Base-by-base conservation (phyloP, 2,329 filamentous ascomycete genomes). In the Cladophialophora psammophila region DNA sequence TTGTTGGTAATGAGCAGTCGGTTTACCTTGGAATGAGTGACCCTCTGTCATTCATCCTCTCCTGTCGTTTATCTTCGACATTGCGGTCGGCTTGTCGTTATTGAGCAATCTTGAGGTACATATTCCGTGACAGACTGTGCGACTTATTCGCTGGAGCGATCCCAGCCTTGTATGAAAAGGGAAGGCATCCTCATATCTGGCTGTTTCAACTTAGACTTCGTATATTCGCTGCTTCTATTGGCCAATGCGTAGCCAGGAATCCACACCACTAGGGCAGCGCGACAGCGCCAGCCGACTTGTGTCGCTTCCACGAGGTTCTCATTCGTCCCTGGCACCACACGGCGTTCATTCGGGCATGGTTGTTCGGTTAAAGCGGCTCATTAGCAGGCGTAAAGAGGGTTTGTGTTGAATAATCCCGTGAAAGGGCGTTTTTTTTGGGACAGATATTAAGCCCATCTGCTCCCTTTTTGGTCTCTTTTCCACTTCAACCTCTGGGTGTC, bases 321-420 rank as follows among this genome's bases (percentile, higher is more conserved):
- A 7, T 13, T 61, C 34, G 34, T 32, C 8, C 15, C 36, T n/a
- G 40, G n/a, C n/a, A 42, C 40, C n/a, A 42, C 40, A 42, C 10
- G 34, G 15, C 10, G 50, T 13, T 8, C 12, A 13, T 10, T 32
- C 20, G 15, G 52, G 13, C 52, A n/a, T 36, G 31, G 52, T 40
- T 38, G 18, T 50, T 53, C 59, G 59, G 59, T 61, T 61, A 61
- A 26, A 15, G 42, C 59, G 59, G 59, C 59, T 61, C 59, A 50
- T 53, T 61, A 61, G 59, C 59, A 54, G 53, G 45, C 59, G 36
- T 52, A 61, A 26, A 35, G 48, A 53, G 48, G 26, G 48, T 32
- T 20, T 48, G 15, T 57, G 55, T 36, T 61, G 59, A 61, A 52
- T 61, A 61, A 61, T 61, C 59, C 45, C 38, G 2, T 20, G 26